These are phyloP conservation scores for Lichtheimia hyalospora DNA, from an alignment of 371 early-diverging fungal genomes.

Conservation along the genomic window DNA sequence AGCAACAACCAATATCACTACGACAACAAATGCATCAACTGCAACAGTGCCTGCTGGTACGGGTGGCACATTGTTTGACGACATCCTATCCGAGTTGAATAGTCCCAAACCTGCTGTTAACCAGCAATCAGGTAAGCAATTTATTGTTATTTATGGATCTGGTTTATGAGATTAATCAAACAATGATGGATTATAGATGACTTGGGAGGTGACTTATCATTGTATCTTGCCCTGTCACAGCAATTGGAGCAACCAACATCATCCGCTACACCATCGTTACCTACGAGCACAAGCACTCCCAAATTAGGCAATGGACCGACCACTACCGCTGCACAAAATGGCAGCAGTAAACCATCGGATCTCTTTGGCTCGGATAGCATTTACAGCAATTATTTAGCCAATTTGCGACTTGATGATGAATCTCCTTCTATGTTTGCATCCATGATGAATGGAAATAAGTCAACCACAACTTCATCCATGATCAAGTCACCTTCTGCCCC, in stretches of 20 bases:
- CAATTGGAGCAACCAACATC: slow-evolving; percentile 17
- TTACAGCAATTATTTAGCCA: slow-evolving; percentile 31
- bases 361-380: slow-evolving; percentile 34
- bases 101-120: slow-evolving; percentile 5
- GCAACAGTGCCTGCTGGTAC: slow-evolving; percentile 20
- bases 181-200: slow-evolving; percentile 12
- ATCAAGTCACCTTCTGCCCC: background rate
- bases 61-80: slow-evolving; percentile 35
- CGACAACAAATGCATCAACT: background rate
- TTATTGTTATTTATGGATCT: background rate
- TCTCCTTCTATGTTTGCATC: slow-evolving; percentile 35
- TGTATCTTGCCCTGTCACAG: slow-evolving; percentile 40
- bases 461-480: slow-evolving; percentile 1
- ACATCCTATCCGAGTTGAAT: slow-evolving; percentile 38
- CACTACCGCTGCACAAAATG: slow-evolving; percentile 3
- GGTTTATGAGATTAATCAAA: background rate
- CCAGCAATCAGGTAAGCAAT: slow-evolving; percentile 8
- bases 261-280: background rate
- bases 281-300: slow-evolving; percentile 4
- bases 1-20: background rate
- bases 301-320: slow-evolving; percentile 9
- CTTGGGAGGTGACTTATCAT: slow-evolving; percentile 30
- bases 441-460: slow-evolving; percentile 2
- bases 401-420: background rate
- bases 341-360: slow-evolving; percentile 6